phyloP scores from a whole-genome alignment of 148 eudicot genomes.

The Amaranthus hypochondriacus region DNA sequence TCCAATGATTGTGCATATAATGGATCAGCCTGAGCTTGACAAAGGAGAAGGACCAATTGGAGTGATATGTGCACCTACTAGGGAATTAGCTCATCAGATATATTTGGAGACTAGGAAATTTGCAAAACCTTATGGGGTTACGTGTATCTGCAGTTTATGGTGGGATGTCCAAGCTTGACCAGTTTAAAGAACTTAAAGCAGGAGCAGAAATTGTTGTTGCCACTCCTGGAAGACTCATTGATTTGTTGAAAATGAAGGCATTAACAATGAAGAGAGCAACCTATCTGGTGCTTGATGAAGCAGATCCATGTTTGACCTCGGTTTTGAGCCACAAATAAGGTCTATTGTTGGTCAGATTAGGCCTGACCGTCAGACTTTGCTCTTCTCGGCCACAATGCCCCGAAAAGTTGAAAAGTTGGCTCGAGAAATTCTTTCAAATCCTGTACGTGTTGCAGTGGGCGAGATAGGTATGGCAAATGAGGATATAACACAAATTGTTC shows the following conservation, averaged over 20 bases:
- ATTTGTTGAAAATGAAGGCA: slow-evolving; percentile 94
- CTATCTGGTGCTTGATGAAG: slow-evolving; percentile 95
- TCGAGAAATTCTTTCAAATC: slow-evolving; percentile 89
- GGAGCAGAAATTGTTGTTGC: slow-evolving; percentile 93
- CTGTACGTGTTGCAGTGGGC: slow-evolving; percentile 86
- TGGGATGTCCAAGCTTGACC: slow-evolving; percentile 97
- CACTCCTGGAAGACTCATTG: slow-evolving; percentile 96
- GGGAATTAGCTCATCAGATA: slow-evolving; percentile 98
- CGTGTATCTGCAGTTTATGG: slow-evolving; percentile 98
- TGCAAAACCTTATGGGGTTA: slow-evolving; percentile 65
- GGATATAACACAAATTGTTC: slow-evolving; percentile 90
- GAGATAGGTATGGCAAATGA: slow-evolving; percentile 97
- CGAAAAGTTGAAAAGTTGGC: slow-evolving; percentile 94
- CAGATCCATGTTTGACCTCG: slow-evolving; percentile 98
- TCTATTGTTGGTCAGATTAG: slow-evolving; percentile 97
- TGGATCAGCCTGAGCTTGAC: slow-evolving; percentile 93
- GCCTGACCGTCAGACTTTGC: slow-evolving; percentile 91
- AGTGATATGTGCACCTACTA: slow-evolving; percentile 94
- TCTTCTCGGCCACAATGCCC: slow-evolving; percentile 98
- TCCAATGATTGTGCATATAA: slow-evolving; percentile 95
- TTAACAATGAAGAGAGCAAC: slow-evolving; percentile 84
- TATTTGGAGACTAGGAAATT: slow-evolving; percentile 90
- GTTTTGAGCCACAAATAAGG: slow-evolving; percentile 97
- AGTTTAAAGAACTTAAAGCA: slow-evolving; percentile 91
- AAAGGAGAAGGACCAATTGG: slow-evolving; percentile 98